Evolutionary conservation across 345 rosid genomes (phyloP), one percentile per base, ranked within the genome.

Genomic region (Aquilaria sinensis): DNA sequence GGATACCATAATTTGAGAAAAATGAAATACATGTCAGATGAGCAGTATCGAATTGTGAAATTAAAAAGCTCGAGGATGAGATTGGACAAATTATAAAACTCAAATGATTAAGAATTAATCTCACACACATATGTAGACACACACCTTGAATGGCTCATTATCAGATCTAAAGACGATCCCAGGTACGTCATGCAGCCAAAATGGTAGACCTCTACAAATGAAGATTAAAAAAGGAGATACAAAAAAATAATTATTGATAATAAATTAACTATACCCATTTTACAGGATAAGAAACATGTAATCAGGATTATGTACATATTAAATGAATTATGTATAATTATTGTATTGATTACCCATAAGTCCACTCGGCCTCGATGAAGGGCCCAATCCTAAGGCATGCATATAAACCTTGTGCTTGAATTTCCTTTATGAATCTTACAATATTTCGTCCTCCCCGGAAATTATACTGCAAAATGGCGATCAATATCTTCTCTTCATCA

Each of bases 321-420:
- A 23, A 23, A 23, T 23, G 23, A 23, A 23, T 23, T 23, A 23
- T 23, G 23, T 23, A 23, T 23, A 23, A 23, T 23, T 23, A 23
- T 23, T 23, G 23, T 23, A 23, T 23, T 30, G 12, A 52, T 33
- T 72, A 91, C 96, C 96, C 94, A 15, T 88, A 91, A n/a, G 68
- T 70, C 97, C 96, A 91, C 80, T 91, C 96, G 46, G 81, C 78
- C 64, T 86, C 75, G 47, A 88, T 81, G 65, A 75, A 91, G 10
- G 97, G 97, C 57, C 97, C 97, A 57, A 91, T 91, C 53, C 97
- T 81, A 6, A 91, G 81, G 78, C 80, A 78, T 16, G 75, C 94
- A 65, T 83, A 80, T 58, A 91, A 76, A 14, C 96, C 88, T 31
- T 80, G 90, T 29, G 80, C 69, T 64, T 85, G 80, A 52, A 91